A percentile compares a stretch with the other conserved stretches of the same genome.
These are phyloP conservation scores for Phanerochaete carnosa DNA, from an alignment of 768 basidiomycete genomes.

Conservation along the genomic window DNA sequence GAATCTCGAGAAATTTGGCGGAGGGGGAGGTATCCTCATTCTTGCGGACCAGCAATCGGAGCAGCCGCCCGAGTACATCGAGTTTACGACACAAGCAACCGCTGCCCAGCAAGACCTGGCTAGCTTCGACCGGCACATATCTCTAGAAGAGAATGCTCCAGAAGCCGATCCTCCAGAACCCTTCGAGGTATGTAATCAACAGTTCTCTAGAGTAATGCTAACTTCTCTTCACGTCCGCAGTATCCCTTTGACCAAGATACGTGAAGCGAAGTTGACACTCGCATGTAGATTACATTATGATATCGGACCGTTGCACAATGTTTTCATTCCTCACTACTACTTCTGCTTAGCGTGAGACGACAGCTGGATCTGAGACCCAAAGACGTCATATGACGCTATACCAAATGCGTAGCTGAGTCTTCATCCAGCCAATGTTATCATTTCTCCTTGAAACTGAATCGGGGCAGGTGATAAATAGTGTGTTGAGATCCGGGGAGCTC, in stretches of 20 bases:
- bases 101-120: conserved; percentile 13
- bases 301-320: background rate
- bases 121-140: conserved; percentile 42
- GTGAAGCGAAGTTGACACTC: conserved; percentile 20
- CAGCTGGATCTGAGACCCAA: background rate
- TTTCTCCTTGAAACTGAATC: background rate
- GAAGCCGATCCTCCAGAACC: conserved; percentile 73
- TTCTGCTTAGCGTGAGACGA: background rate
- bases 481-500: background rate
- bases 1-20: conserved; percentile 60
- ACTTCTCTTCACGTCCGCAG: conserved; percentile 34
- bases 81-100: conserved; percentile 37
- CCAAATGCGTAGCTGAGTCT: background rate
- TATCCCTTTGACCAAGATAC: conserved; percentile 75
- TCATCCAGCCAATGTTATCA: background rate
- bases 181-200: conserved; percentile 67
- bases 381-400: conserved; percentile 5
- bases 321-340: background rate
- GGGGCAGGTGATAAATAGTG: background rate
- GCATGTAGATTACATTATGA: conserved; percentile 3
- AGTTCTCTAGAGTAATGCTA: conserved; percentile 13
- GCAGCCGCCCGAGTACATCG: conserved; percentile 73
- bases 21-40: conserved; percentile 87
- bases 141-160: conserved; percentile 65
- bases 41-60: conserved; percentile 70